Conservation (phyloP, 2,329 filamentous ascomycete genomes). For the Endothia cerciana region DNA sequence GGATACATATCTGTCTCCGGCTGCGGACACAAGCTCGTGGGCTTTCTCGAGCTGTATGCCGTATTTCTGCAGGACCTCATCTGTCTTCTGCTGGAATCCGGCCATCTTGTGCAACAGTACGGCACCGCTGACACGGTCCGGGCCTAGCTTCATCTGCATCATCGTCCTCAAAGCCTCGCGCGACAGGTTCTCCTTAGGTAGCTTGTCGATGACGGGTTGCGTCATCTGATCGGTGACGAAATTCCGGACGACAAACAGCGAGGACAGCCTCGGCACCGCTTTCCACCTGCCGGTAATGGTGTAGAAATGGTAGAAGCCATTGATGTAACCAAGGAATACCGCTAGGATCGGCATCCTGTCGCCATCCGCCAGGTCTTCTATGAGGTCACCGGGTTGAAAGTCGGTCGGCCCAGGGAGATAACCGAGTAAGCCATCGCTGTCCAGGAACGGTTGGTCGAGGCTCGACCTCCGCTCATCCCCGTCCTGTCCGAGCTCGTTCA, state of each 20-base stretch:
- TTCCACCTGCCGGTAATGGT: slow-evolving; percentile 56
- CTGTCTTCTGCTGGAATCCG: slow-evolving; percentile 47
- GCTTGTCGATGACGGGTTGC: slow-evolving; percentile 43
- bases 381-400: slow-evolving; percentile 51
- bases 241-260: slow-evolving; percentile 54
- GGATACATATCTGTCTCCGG: slow-evolving; percentile 49
- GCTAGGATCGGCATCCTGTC: slow-evolving; percentile 51
- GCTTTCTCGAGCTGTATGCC: slow-evolving; percentile 53
- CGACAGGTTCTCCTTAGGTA: slow-evolving; percentile 39
- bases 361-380: slow-evolving; percentile 46
- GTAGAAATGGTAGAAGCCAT: slow-evolving; percentile 58
- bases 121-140: slow-evolving; percentile 48
- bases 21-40: slow-evolving; percentile 44
- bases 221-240: slow-evolving; percentile 51
- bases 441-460: slow-evolving; percentile 38
- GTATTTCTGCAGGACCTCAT: slow-evolving; percentile 51
- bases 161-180: slow-evolving; percentile 40
- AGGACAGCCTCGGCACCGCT: slow-evolving; percentile 46
- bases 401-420: slow-evolving; percentile 37
- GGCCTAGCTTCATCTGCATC: slow-evolving; percentile 45
- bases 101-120: slow-evolving; percentile 52
- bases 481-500: slow-evolving; percentile 36
- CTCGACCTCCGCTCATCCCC: slow-evolving; percentile 26
- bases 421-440: slow-evolving; percentile 43
- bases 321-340: slow-evolving; percentile 56